These are phyloP conservation scores for Collybiopsis confluens DNA, from an alignment of 768 basidiomycete genomes.

Conservation along the genomic window DNA sequence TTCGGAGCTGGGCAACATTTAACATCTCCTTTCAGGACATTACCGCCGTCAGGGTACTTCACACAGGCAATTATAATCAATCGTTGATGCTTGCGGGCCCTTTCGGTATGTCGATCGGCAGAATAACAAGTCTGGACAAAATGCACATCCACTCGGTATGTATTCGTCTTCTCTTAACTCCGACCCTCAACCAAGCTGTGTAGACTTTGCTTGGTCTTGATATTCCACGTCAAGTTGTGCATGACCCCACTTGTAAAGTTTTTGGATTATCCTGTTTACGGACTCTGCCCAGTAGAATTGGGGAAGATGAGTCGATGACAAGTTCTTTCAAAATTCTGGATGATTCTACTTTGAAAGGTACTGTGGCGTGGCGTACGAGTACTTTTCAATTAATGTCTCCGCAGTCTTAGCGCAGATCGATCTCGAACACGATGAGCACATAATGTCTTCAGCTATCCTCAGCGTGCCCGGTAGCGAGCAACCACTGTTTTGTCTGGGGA, in stretches of 20 bases:
- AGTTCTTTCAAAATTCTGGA: slow-evolving; percentile 63
- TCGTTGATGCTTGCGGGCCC: slow-evolving; percentile 59
- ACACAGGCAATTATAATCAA: slow-evolving; percentile 41
- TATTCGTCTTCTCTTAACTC: not conserved
- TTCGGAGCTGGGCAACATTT: not conserved
- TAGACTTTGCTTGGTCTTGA: slow-evolving; percentile 72
- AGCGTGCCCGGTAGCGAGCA: slow-evolving; percentile 22
- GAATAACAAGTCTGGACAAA: slow-evolving; percentile 64
- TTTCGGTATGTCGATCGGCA: slow-evolving; percentile 58
- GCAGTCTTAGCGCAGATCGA: slow-evolving; percentile 15
- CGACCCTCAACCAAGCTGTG: not conserved
- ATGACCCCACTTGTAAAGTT: slow-evolving; percentile 47
- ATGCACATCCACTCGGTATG: slow-evolving; percentile 77
- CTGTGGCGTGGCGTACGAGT: not conserved
- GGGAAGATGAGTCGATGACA: slow-evolving; percentile 36
- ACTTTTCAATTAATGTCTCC: not conserved
- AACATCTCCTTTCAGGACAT: slow-evolving; percentile 37
- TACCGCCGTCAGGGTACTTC: slow-evolving; percentile 45
- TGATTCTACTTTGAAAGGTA: slow-evolving; percentile 56
- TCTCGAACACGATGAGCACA: slow-evolving; percentile 56
- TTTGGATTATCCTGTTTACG: slow-evolving; percentile 67
- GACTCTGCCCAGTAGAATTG: slow-evolving; percentile 50
- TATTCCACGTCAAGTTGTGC: slow-evolving; percentile 62
- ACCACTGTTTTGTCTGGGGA: slow-evolving; percentile 48
- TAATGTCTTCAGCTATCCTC: slow-evolving; percentile 46